Conservation (phyloP, 116 monocot species). For the Dioscorea cayenensis region DNA sequence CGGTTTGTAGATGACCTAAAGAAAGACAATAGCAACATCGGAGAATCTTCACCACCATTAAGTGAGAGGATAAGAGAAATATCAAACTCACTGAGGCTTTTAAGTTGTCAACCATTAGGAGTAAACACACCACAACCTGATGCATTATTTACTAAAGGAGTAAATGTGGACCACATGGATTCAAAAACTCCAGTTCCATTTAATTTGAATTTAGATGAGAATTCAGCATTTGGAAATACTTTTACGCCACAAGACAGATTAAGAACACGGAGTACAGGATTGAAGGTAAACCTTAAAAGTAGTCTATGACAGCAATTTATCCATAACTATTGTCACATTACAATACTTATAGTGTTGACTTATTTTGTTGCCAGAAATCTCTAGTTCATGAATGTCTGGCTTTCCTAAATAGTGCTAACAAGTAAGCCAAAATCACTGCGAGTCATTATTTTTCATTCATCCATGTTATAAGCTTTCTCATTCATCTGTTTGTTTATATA, state of each 20-base stretch:
- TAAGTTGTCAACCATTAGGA: conserved; percentile 19
- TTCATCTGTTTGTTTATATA: not conserved
- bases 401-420: conserved; percentile 47
- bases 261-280: conserved; percentile 28
- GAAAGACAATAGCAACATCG: not conserved
- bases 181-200: conserved; percentile 42
- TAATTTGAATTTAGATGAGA: conserved; percentile 5
- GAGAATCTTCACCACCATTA: conserved; percentile 27
- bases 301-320: not conserved
- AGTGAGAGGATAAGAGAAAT: conserved; percentile 43
- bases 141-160: not conserved
- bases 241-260: conserved; percentile 31
- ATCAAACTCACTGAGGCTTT: conserved; percentile 42
- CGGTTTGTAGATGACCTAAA: conserved; percentile 14
- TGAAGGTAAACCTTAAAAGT: conserved; percentile 32
- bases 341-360: not conserved
- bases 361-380: conserved; percentile 33
- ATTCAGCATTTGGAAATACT: conserved; percentile 3
- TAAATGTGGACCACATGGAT: conserved; percentile 10
- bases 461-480: not conserved
- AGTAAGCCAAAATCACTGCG: conserved; percentile 18
- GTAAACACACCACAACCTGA: conserved; percentile 19
- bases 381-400: conserved; percentile 35
- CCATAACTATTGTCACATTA: not conserved
- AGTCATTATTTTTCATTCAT: not conserved